phyloP scores from a whole-genome alignment of 257 asterid genomes.

The Capsicum pubescens region DNA sequence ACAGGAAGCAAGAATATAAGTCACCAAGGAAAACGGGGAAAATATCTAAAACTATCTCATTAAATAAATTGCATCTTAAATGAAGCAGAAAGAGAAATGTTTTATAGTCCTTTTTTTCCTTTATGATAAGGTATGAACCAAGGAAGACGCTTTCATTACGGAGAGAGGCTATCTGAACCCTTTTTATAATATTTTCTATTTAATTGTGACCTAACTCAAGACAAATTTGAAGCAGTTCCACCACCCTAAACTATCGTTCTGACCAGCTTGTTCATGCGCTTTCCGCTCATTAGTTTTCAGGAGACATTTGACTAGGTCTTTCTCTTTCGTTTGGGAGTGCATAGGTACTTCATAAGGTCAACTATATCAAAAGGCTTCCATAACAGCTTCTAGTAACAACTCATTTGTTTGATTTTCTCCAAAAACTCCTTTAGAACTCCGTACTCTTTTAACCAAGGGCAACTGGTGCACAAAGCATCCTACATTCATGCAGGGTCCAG shows the following conservation, averaged over 20 bases:
- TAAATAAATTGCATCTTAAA: background rate
- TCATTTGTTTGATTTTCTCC: background rate
- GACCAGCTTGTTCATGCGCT: background rate
- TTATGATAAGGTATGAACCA: conserved; percentile 5
- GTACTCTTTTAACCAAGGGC: background rate
- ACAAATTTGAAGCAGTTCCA: background rate
- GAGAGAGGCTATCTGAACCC: background rate
- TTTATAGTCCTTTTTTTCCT: background rate
- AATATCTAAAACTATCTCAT: background rate
- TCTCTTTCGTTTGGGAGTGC: conserved; percentile 3
- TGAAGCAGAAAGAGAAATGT: background rate
- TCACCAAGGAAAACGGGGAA: background rate
- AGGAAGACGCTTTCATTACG: background rate
- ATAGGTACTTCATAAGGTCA: background rate
- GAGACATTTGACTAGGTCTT: conserved; percentile 1
- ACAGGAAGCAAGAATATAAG: conserved; percentile 8
- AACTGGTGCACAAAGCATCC: background rate
- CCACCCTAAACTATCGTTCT: background rate
- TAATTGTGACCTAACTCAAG: background rate
- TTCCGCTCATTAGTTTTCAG: background rate
- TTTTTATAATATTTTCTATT: background rate
- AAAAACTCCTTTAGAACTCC: background rate
- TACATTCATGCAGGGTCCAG: background rate
- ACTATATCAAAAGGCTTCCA: background rate
- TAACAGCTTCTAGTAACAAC: conserved; percentile 1